Evolutionary conservation across 106 monocot genomes (phyloP).

Genomic region (Iris macrosiphon): DNA sequence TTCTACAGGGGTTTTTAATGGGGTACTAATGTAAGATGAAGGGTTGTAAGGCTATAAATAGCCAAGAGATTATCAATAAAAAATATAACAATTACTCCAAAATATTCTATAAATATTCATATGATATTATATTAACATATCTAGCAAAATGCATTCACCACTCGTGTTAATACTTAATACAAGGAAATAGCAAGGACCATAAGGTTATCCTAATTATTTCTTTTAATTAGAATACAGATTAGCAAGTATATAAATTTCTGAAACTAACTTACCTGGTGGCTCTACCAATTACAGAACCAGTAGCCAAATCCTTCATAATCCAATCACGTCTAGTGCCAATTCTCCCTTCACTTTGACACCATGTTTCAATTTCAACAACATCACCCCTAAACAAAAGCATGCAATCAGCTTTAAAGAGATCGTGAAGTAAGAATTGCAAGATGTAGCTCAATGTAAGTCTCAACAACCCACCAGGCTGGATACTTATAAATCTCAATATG

Average conservation of each 20-base stretch:
- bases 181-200: too few relatives aligned
- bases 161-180: not conserved
- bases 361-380: slow-evolving; percentile 91
- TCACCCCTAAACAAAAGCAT: slow-evolving; percentile 53
- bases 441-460: not conserved
- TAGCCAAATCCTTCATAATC: slow-evolving; percentile 85
- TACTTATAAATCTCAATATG: slow-evolving; percentile 97
- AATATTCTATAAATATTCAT: too few relatives aligned
- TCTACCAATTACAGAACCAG: slow-evolving; percentile 75
- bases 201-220: not conserved
- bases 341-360: slow-evolving; percentile 90
- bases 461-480: slow-evolving; percentile 63
- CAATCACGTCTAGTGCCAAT: slow-evolving; percentile 88
- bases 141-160: not conserved
- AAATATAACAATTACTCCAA: too few relatives aligned
- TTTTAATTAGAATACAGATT: not conserved
- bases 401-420: not conserved
- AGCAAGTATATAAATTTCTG: not conserved
- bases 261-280: slow-evolving; percentile 60
- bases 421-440: not conserved
- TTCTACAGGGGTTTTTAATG: too few relatives aligned
- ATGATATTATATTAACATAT: too few relatives aligned
- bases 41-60: too few relatives aligned
- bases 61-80: too few relatives aligned
- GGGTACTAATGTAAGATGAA: too few relatives aligned